A percentile compares a stretch with the other conserved stretches of the same genome.
Conservation (phyloP, 805 yeast genomes). For the Candida nitratophila region DNA sequence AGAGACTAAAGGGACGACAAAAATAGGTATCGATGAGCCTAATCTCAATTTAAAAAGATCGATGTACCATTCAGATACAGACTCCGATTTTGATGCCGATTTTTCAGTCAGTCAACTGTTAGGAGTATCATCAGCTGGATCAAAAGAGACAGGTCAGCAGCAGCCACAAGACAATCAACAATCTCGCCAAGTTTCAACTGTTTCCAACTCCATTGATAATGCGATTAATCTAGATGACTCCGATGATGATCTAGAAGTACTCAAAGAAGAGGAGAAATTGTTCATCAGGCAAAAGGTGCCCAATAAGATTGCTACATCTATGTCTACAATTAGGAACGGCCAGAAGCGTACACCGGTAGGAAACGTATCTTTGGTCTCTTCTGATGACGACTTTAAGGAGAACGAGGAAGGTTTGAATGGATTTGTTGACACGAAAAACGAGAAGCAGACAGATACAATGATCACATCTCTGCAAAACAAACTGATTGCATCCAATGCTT, state of each 20-base stretch:
- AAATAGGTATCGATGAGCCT: not conserved
- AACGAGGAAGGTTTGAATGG: too few species aligned
- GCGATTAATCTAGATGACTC: conserved; percentile 6
- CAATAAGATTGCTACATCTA: not conserved
- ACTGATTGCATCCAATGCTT: not conserved
- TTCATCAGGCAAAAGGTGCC: conserved; percentile 1
- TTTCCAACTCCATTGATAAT: not conserved
- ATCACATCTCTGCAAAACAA: not conserved
- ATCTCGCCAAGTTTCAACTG: too few species aligned
- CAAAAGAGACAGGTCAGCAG: conserved; percentile 2
- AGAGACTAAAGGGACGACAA: not conserved
- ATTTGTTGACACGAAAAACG: too few species aligned
- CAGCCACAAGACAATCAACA: not conserved
- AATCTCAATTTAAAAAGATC: too few species aligned
- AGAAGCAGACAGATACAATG: not conserved
- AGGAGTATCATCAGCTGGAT: not conserved
- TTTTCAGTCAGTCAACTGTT: not conserved
- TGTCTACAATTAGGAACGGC: too few species aligned
- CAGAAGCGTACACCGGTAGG: too few species aligned
- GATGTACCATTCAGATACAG: not conserved
- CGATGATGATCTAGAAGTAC: conserved; percentile 7
- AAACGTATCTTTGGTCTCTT: too few species aligned
- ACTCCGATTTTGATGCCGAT: conserved; percentile 3
- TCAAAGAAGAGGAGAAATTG: conserved; percentile 3
- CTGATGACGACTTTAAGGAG: not conserved